phyloP scores from a whole-genome alignment of 805 yeast genomes.

The Ogataea chonburiensis region DNA sequence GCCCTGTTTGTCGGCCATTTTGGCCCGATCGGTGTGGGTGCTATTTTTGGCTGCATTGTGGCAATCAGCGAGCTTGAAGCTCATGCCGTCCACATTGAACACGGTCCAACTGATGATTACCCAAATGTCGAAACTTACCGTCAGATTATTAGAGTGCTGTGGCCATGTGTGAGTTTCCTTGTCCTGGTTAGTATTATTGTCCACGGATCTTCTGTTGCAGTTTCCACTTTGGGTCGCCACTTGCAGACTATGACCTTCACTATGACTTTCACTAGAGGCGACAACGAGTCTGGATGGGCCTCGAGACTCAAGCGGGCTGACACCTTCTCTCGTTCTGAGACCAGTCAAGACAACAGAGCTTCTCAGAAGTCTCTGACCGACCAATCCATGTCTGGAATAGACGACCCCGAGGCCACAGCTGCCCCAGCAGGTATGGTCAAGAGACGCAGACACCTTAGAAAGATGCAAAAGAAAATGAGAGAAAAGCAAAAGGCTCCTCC shows the following conservation, averaged over 20 bases:
- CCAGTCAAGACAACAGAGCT: slow-evolving; percentile 7
- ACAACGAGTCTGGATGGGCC: slow-evolving; percentile 83
- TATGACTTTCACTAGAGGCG: slow-evolving; percentile 78
- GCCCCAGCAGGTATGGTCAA: slow-evolving; percentile 75
- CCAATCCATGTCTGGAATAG: slow-evolving; percentile 8
- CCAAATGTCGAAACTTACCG: slow-evolving; percentile 29
- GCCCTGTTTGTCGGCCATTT: slow-evolving; percentile 72
- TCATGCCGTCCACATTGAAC: slow-evolving; percentile 37
- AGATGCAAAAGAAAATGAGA: slow-evolving; percentile 22
- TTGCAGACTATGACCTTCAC: slow-evolving; percentile 90
- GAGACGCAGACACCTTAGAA: slow-evolving; percentile 40
- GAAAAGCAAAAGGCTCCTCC: slow-evolving; percentile 26
- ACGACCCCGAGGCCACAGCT: slow-evolving; percentile 23
- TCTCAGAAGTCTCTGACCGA: slow-evolving; percentile 5
- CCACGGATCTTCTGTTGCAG: slow-evolving; percentile 62
- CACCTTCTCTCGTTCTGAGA: slow-evolving; percentile 46
- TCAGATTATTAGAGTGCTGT: slow-evolving; percentile 36
- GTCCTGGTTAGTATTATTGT: slow-evolving; percentile 56
- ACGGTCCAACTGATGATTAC: slow-evolving; percentile 34
- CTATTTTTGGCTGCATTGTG: slow-evolving; percentile 36
- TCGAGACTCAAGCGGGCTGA: slow-evolving; percentile 81
- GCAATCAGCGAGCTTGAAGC: slow-evolving; percentile 37
- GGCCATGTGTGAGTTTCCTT: slow-evolving; percentile 55
- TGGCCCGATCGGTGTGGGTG: slow-evolving; percentile 66
- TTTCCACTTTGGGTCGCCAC: slow-evolving; percentile 71